These are phyloP conservation scores for Suhomyces sp. DNA, from an alignment of 805 yeast species.

Conservation along the genomic window DNA sequence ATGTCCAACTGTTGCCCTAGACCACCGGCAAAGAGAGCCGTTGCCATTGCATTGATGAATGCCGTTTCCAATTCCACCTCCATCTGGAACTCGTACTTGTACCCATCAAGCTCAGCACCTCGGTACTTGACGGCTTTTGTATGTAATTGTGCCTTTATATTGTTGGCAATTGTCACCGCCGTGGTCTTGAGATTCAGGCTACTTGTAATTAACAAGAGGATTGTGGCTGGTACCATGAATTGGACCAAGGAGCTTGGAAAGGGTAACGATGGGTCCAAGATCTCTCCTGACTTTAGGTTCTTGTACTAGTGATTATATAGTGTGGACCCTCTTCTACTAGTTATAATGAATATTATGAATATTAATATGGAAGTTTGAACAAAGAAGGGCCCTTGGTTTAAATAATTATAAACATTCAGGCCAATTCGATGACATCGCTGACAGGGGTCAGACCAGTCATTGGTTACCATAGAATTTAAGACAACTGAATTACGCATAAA, in stretches of 20 bases:
- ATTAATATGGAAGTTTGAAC: too few relatives aligned
- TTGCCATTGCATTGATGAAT: constrained; percentile 56
- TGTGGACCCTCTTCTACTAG: background rate
- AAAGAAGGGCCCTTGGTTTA: too few relatives aligned
- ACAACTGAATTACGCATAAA: too few relatives aligned
- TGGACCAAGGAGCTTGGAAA: constrained; percentile 50
- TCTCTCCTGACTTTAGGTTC: constrained; percentile 45
- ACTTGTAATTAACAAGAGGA: constrained; percentile 37
- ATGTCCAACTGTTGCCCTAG: constrained; percentile 54
- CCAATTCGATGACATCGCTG: too few relatives aligned
- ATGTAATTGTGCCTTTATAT: constrained; percentile 48
- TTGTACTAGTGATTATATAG: constrained; percentile 22
- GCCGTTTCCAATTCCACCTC: constrained; percentile 55
- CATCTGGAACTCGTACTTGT: constrained; percentile 54
- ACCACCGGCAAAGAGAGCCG: constrained; percentile 59
- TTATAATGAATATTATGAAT: too few relatives aligned
- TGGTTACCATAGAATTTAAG: too few relatives aligned
- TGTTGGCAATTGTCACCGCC: constrained; percentile 39
- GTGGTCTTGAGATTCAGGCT: constrained; percentile 39
- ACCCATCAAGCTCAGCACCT: constrained; percentile 45
- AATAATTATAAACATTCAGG: too few relatives aligned
- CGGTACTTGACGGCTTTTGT: constrained; percentile 46
- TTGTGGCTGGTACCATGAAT: constrained; percentile 45
- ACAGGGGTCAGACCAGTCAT: too few relatives aligned
- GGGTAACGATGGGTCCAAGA: constrained; percentile 40